Conservation (phyloP, 495 filamentous ascomycete genomes). For the Aspergillus cristatus region DNA sequence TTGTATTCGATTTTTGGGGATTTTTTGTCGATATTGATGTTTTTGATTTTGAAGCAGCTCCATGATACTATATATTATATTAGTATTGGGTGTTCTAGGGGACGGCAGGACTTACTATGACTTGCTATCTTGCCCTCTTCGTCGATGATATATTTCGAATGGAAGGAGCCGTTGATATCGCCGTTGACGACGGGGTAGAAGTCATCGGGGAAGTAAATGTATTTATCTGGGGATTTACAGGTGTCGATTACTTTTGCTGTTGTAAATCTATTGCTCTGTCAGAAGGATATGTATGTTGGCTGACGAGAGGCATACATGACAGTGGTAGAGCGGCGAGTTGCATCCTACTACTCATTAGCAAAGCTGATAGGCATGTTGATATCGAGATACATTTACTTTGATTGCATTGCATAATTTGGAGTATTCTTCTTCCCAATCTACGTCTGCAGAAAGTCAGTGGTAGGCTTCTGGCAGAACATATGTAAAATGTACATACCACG, state of each 20-base stretch:
- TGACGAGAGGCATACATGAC: neutral
- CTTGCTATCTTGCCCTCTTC: neutral
- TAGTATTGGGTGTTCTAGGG: neutral
- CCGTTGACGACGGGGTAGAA: constrained; percentile 34
- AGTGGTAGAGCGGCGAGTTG: neutral
- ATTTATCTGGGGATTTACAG: neutral
- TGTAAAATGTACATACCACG: too few species aligned
- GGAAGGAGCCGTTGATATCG: constrained; percentile 20
- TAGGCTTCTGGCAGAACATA: too few species aligned
- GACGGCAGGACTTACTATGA: neutral
- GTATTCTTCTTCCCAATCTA: too few species aligned
- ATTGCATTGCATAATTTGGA: too few species aligned
- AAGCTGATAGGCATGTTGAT: too few species aligned
- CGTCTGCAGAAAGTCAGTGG: too few species aligned
- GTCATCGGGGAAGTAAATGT: neutral
- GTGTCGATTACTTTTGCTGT: neutral
- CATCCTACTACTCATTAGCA: too few species aligned
- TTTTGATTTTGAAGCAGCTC: constrained; percentile 11
- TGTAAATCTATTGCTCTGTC: neutral
- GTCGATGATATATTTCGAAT: constrained; percentile 1
- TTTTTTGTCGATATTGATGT: neutral
- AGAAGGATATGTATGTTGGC: neutral
- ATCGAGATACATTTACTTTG: too few species aligned
- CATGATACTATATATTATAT: constrained; percentile 3
- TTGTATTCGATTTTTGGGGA: neutral